A percentile compares a stretch with the other conserved stretches of the same genome.
Conservation (phyloP, 1,284 basidiomycete genomes). For the Sporisorium iseilematis-ciliati region DNA sequence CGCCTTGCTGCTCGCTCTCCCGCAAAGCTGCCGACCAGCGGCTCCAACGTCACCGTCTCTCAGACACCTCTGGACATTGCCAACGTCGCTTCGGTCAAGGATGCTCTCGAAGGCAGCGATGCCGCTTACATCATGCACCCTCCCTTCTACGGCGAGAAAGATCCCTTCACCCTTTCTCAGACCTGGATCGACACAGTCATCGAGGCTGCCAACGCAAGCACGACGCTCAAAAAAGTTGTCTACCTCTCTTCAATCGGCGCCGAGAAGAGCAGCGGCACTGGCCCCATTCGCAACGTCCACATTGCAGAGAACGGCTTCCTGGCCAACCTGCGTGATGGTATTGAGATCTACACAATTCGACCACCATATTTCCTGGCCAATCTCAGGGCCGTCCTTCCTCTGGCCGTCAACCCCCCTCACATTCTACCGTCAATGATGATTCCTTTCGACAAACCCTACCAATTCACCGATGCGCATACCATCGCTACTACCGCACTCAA, state of each 20-base stretch:
- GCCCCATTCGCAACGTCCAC: conserved; percentile 18
- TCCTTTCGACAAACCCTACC: conserved; percentile 24
- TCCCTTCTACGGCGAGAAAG: conserved; percentile 12
- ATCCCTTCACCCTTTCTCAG: conserved; percentile 15
- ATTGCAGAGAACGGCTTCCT: conserved; percentile 23
- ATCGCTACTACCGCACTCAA: conserved; percentile 33
- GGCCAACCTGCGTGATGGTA: conserved; percentile 17
- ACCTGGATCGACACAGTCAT: conserved; percentile 13
- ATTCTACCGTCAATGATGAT: conserved; percentile 28
- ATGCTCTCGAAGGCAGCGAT: conserved; percentile 28
- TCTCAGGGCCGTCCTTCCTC: conserved; percentile 16
- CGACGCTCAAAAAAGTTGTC: conserved; percentile 25
- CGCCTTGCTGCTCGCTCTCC: conserved; percentile 29
- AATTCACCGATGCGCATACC: conserved; percentile 5
- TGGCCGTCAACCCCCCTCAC: conserved; percentile 28
- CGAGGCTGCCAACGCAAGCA: conserved; percentile 24
- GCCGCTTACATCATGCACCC: conserved; percentile 38
- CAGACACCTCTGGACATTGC: conserved; percentile 18
- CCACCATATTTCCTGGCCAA: conserved; percentile 25
- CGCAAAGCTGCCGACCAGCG: conserved; percentile 13
- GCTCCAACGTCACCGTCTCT: conserved; percentile 15
- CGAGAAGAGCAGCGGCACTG: conserved; percentile 17
- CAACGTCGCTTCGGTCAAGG: conserved; percentile 17
- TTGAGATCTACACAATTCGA: conserved; percentile 17
- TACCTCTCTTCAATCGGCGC: conserved; percentile 32